Evolutionary conservation across 345 rosid genomes (phyloP), one percentile per base, ranked within the genome.

Genomic region (Gossypium herbaceum): DNA sequence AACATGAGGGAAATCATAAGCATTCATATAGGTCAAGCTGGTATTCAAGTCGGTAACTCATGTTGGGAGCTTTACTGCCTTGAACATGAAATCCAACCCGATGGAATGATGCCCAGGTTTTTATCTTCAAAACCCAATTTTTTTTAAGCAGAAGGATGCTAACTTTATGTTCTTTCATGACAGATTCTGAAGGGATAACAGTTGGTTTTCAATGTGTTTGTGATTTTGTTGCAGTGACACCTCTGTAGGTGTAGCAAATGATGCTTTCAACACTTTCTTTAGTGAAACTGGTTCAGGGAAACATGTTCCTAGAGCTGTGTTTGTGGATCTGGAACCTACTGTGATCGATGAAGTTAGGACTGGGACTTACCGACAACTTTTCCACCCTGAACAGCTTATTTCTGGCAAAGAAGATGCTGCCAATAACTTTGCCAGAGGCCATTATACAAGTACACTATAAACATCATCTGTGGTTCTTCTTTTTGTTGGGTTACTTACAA

Each of bases 361-460:
- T n/a, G 97, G 97, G 41, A 4, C 83, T n/a, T 92, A 90, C 77
- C 84, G 94, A 15, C 97, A 92, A 77, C 94, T 92, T 80, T 92
- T 92, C 73, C 97, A 92, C 76, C 97, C 97, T 6, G 97, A 92
- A 78, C 97, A 92, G 74, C 94, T 92, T 84, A 92, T 92, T 70
- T 88, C 94, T 44, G 94, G 94, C 78, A 92, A 92, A 81, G 97
- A 92, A 82, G 97, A 92, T 72, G 93, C 94, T 68, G 97, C 97
- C 13, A 92, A 90, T 80, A 90, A 92, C 79, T 92, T 92, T 81
- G 94, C 97, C 60, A 89, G 97, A 80, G 97, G 97, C 59, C 97
- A 92, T 76, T 92, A 92, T 76, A 90, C 94, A 47, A 89, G 97
- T 88, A 71, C 15, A 34, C 41, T 34, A 34, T 45, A 12, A 27